phyloP scores from a whole-genome alignment of 495 filamentous ascomycete species.

The Penicillium argentinense region DNA sequence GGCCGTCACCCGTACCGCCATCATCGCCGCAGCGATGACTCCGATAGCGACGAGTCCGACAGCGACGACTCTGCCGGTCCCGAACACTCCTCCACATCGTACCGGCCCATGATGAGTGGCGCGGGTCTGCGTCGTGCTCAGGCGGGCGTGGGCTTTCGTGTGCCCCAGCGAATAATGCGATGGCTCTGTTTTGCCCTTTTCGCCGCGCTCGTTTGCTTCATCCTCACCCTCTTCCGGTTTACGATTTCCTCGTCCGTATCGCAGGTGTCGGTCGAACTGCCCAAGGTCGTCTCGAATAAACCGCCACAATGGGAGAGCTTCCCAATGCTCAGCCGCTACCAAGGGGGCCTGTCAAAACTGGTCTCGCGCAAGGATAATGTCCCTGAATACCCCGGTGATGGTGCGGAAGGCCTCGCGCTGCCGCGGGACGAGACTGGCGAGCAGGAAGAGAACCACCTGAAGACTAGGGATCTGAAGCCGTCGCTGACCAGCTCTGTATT shows the following conservation, averaged over 20 bases:
- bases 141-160: constrained; percentile 43
- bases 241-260: constrained; percentile 62
- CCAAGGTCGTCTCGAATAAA: constrained; percentile 48
- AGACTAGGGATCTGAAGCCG: constrained; percentile 23
- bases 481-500: constrained; percentile 57
- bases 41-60: constrained; percentile 21
- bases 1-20: constrained; percentile 24
- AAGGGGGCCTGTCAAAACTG: constrained; percentile 73
- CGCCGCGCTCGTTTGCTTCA: constrained; percentile 67
- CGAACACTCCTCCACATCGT: constrained; percentile 40
- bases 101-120: constrained; percentile 54
- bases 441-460: constrained; percentile 26
- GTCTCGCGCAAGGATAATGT: constrained; percentile 59
- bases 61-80: constrained; percentile 26
- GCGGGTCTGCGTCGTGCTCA: constrained; percentile 39
- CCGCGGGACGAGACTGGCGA: constrained; percentile 5
- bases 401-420: constrained; percentile 24
- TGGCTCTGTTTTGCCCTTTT: constrained; percentile 72
- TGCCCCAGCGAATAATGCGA: constrained; percentile 63
- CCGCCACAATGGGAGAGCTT: constrained; percentile 82
- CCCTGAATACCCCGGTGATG: constrained; percentile 73
- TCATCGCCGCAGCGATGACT: constrained; percentile 26
- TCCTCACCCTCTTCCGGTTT: constrained; percentile 66
- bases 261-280: constrained; percentile 56
- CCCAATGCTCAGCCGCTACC: constrained; percentile 77